Percentiles rank a stretch among this genome's conserved stretches.
Conservation (phyloP, 2,329 filamentous ascomycete genomes). For the Corynespora cassiicola region DNA sequence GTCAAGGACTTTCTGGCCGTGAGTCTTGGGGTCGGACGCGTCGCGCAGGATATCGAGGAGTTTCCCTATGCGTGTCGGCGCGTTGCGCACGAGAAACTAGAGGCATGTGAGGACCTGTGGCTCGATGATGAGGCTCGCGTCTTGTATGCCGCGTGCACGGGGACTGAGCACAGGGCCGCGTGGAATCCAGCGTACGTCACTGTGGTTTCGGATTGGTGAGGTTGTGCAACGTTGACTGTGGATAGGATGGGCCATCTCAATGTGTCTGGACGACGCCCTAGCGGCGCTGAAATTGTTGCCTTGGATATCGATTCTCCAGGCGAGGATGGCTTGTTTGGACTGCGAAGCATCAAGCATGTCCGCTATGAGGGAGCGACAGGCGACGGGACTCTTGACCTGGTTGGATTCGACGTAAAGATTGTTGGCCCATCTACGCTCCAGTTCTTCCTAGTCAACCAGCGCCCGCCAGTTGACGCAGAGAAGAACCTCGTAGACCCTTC, state of each 20-base stretch:
- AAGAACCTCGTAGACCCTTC: conserved; percentile 27
- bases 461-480: conserved; percentile 30
- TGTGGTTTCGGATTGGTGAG: too few species aligned
- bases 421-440: conserved; percentile 29
- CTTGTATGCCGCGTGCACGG: conserved; percentile 38
- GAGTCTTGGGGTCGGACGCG: conserved; percentile 31
- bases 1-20: conserved; percentile 29
- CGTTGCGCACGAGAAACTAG: conserved; percentile 27
- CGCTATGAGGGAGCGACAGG: conserved; percentile 32
- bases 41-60: conserved; percentile 33
- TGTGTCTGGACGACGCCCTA: conserved; percentile 25
- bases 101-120: conserved; percentile 40
- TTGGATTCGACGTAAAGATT: conserved; percentile 35
- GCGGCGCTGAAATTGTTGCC: conserved; percentile 32
- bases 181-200: conserved; percentile 34
- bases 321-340: conserved; percentile 29
- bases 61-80: conserved; percentile 34
- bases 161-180: conserved; percentile 21
- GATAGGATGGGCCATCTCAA: conserved; percentile 24
- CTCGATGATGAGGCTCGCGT: conserved; percentile 30
- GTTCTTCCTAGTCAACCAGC: conserved; percentile 35
- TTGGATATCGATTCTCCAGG: conserved; percentile 34
- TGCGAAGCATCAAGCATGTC: conserved; percentile 24
- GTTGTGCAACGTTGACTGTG: conserved; percentile 2
- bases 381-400: conserved; percentile 24